Base-by-base conservation (phyloP, 495 filamentous ascomycete species). In the Thozetella sp. region DNA sequence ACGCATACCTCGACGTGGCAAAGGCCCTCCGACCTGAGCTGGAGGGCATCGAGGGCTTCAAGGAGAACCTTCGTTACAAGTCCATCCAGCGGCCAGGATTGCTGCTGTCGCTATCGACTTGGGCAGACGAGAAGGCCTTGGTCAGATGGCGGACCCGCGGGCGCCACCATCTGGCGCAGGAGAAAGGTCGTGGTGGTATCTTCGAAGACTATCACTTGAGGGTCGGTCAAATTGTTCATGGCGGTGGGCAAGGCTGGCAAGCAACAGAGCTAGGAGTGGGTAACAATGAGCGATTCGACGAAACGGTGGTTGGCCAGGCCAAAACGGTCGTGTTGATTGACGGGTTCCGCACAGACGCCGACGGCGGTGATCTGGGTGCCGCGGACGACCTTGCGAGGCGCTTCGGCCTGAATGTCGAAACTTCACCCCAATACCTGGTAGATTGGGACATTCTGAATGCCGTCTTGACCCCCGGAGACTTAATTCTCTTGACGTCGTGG, bases 61-160 rank as follows among this genome's bases (percentile, higher is more conserved):
- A 51, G 13, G 55, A 50, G 24, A 57, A 57, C 22, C 25, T 50
- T 1, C 55, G 55, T 2, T 57, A 57, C 25, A 22, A 22, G 3
- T 57, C 55, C n/a, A 4, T 51, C 22, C 13, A n/a, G 1, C 40
- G 48, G 24, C 55, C 55, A 12, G 55, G 55, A 17, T 57, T 40
- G 55, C 13, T 57, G 19, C 17, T 57, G 25, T 57, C 55, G 12
- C 45, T 57, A 9, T 57, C 55, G 11, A 50, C 23, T 12, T 57
- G 55, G 55, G 20, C 25, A 26, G 55, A 57, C 48, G 55, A 57
- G 26, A 57, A 57, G 23, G 43, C 55, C 19, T 22, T 57, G 1
- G 45, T 57, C 26, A 23, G 55, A 22, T 57, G 55, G 55, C 55
- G 55, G 19, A 57, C 45, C 11, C 23, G 46, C 2, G 40, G 22